Evolutionary conservation across 192 early-diverging fungal genomes (phyloP).

Genomic region (Phycomyces blakesleeanus): DNA sequence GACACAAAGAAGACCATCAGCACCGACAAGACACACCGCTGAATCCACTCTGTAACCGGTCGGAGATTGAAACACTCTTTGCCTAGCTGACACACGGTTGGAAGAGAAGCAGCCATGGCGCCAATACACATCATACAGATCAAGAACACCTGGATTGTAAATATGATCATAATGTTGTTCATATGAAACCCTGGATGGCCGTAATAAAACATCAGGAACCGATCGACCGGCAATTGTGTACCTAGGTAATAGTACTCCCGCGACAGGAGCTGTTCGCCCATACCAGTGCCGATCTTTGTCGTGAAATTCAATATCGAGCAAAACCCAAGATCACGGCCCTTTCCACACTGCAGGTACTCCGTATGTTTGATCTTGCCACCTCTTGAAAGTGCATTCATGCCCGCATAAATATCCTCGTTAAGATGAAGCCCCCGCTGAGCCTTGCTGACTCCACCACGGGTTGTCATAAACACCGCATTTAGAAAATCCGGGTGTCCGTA

Average conservation of each 20-base stretch:
- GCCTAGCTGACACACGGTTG: conserved; percentile 36
- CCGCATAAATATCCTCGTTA: conserved; percentile 80
- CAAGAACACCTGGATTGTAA: conserved; percentile 66
- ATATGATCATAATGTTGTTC: conserved; percentile 74
- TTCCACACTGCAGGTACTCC: conserved; percentile 78
- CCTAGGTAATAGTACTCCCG: conserved; percentile 78
- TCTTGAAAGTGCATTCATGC: conserved; percentile 68
- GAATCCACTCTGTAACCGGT: conserved; percentile 63
- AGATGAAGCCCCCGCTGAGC: conserved; percentile 74
- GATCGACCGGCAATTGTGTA: conserved; percentile 66
- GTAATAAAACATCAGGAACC: conserved; percentile 72
- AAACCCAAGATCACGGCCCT: conserved; percentile 73
- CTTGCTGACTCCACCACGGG: conserved; percentile 71
- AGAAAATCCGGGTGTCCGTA: conserved; percentile 78
- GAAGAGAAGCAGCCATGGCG: conserved; percentile 50
- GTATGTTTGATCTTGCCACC: conserved; percentile 74
- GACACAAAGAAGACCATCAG: conserved; percentile 66
- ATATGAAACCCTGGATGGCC: conserved; percentile 75
- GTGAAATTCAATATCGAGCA: conserved; percentile 73
- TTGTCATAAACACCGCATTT: conserved; percentile 71
- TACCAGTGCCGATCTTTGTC: conserved; percentile 76
- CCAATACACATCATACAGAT: conserved; percentile 60
- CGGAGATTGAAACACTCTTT: conserved; percentile 57
- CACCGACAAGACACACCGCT: conserved; percentile 61
- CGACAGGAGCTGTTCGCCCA: conserved; percentile 78